phyloP scores from a whole-genome alignment of 2,329 filamentous ascomycete genomes.

The Colletotrichum liaoningense region DNA sequence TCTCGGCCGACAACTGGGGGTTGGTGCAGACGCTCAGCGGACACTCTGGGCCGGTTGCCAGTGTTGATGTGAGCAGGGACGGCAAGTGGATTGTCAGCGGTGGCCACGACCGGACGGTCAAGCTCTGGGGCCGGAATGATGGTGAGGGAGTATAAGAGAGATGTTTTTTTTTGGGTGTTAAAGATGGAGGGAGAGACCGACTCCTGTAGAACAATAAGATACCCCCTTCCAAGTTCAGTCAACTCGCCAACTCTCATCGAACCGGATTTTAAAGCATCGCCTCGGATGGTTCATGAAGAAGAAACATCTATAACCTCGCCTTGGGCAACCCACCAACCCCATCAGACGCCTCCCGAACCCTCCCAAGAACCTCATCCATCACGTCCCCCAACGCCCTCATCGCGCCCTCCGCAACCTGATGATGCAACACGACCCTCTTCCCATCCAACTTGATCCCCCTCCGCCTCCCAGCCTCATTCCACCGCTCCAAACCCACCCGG shows the following conservation, averaged over 20 bases:
- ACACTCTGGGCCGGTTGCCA: constrained; percentile 92
- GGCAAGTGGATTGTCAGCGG: constrained; percentile 94
- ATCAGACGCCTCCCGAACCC: neutral
- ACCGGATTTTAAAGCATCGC: neutral
- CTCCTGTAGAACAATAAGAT: constrained; percentile 24
- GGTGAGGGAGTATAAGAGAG: constrained; percentile 57
- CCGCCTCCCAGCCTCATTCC: constrained; percentile 12
- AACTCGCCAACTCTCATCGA: neutral
- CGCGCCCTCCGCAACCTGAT: constrained; percentile 23
- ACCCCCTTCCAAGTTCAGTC: constrained; percentile 6
- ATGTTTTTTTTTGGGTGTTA: neutral
- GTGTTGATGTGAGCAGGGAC: constrained; percentile 87
- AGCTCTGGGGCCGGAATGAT: constrained; percentile 93
- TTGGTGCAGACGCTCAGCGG: constrained; percentile 88
- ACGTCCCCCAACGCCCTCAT: constrained; percentile 12
- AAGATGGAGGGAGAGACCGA: neutral
- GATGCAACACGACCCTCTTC: constrained; percentile 27
- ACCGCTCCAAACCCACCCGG: neutral
- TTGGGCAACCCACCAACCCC: neutral
- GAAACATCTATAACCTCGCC: constrained; percentile 4
- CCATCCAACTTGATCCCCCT: constrained; percentile 23
- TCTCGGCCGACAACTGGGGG: constrained; percentile 96
- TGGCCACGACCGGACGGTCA: constrained; percentile 93
- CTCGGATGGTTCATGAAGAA: neutral
- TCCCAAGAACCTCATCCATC: constrained; percentile 5